Evolutionary conservation across 2,329 filamentous ascomycete species (phyloP).

Genomic region (Aspergillus clavatus): DNA sequence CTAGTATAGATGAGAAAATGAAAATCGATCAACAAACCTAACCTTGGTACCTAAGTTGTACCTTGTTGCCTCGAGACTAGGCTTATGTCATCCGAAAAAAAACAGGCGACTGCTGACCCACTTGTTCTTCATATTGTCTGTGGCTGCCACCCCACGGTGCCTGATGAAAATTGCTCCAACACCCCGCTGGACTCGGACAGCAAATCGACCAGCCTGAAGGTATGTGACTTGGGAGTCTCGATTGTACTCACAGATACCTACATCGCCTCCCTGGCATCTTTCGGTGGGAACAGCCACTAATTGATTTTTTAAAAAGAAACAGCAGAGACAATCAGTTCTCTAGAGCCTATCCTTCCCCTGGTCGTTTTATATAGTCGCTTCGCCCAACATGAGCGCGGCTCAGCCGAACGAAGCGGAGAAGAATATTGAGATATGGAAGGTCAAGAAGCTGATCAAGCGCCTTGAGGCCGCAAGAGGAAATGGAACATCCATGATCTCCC

Average conservation of each 20-base stretch:
- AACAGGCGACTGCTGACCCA: conserved; percentile 16
- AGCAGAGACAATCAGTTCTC: conserved; percentile 15
- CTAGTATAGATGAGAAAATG: too few relatives aligned
- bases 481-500: conserved; percentile 98
- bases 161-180: conserved; percentile 33
- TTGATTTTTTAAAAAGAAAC: too few relatives aligned
- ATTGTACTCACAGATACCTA: too few relatives aligned
- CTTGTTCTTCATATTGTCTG: conserved; percentile 8
- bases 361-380: conserved; percentile 24
- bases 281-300: too few relatives aligned
- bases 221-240: conserved; percentile 16
- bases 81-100: conserved; percentile 30
- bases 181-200: conserved; percentile 27
- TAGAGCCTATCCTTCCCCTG: conserved; percentile 17
- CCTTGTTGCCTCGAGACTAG: background rate
- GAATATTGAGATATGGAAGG: conserved; percentile 86
- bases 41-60: background rate
- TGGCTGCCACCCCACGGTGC: conserved; percentile 30
- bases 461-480: conserved; percentile 96
- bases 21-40: too few relatives aligned
- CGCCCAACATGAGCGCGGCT: conserved; percentile 75
- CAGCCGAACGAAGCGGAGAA: conserved; percentile 90
- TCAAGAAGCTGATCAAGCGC: conserved; percentile 99
- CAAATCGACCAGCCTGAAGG: conserved; percentile 20
- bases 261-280: too few relatives aligned